These are phyloP conservation scores for Kodamaea kaohsiungensis DNA, from an alignment of 805 yeast species.

Conservation along the genomic window DNA sequence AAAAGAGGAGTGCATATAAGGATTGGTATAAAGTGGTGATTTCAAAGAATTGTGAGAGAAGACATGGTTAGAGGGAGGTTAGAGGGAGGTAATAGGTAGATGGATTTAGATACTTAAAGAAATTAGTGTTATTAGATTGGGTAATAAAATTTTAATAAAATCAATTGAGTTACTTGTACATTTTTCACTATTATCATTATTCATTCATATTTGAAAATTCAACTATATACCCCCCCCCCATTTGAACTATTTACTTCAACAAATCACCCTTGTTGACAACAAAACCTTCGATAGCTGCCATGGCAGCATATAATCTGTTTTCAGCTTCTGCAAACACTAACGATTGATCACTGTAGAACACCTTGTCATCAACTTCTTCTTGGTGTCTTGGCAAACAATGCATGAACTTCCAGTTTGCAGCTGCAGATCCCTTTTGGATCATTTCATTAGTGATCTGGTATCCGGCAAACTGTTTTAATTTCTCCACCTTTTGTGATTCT, in stretches of 20 bases:
- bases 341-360: slow-evolving; percentile 76
- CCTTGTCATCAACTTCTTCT: slow-evolving; percentile 93
- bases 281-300: slow-evolving; percentile 88
- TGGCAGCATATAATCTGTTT: slow-evolving; percentile 93
- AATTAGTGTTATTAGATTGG: too few species aligned
- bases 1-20: neutral
- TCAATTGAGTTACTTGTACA: neutral
- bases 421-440: slow-evolving; percentile 58
- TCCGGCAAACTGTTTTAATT: slow-evolving; percentile 79
- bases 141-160: too few species aligned
- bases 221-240: too few species aligned
- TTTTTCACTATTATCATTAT: neutral
- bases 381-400: slow-evolving; percentile 96
- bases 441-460: slow-evolving; percentile 78
- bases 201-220: neutral
- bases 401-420: slow-evolving; percentile 83
- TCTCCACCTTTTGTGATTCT: slow-evolving; percentile 71
- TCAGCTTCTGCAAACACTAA: slow-evolving; percentile 95
- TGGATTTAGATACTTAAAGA: too few species aligned
- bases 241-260: slow-evolving; percentile 8
- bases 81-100: too few species aligned
- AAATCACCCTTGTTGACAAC: slow-evolving; percentile 80
- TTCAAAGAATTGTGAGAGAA: too few species aligned
- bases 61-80: too few species aligned
- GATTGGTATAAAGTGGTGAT: neutral